Conservation (phyloP, 371 early-diverging fungal genomes). For the Apophysomyces variabilis region DNA sequence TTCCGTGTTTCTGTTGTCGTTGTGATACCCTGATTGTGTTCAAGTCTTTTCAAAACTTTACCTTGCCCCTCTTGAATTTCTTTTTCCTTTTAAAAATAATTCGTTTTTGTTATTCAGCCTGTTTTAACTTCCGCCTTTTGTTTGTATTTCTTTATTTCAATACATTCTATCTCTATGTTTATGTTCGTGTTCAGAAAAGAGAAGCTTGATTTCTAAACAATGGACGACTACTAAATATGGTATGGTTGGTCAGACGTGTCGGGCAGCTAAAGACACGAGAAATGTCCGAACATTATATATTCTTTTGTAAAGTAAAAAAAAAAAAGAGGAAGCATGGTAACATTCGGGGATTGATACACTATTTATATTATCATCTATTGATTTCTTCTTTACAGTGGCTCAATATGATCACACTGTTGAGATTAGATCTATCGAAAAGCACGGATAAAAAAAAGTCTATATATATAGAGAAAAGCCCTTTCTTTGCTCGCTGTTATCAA, state of each 20-base stretch:
- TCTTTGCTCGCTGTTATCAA: background rate
- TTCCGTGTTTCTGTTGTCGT: slow-evolving; percentile 1
- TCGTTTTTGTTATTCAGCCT: background rate
- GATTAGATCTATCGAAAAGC: too few species aligned
- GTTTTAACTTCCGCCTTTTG: slow-evolving; percentile 1
- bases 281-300: slow-evolving; percentile 5
- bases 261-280: background rate
- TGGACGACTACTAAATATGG: background rate
- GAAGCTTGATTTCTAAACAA: background rate
- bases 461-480: background rate
- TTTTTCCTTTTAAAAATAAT: background rate
- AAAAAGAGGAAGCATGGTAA: too few species aligned
- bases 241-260: background rate
- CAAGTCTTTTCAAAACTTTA: background rate
- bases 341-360: too few species aligned
- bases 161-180: background rate
- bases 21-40: slow-evolving; percentile 9
- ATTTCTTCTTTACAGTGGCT: background rate
- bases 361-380: background rate
- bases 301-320: slow-evolving; percentile 4
- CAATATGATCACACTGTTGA: background rate
- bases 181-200: background rate
- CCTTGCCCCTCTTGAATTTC: too few species aligned
- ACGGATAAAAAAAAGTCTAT: background rate
- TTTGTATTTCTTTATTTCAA: background rate